Base-by-base conservation (phyloP, 108 stramenopile species). In the Skeletonema menzelii region DNA sequence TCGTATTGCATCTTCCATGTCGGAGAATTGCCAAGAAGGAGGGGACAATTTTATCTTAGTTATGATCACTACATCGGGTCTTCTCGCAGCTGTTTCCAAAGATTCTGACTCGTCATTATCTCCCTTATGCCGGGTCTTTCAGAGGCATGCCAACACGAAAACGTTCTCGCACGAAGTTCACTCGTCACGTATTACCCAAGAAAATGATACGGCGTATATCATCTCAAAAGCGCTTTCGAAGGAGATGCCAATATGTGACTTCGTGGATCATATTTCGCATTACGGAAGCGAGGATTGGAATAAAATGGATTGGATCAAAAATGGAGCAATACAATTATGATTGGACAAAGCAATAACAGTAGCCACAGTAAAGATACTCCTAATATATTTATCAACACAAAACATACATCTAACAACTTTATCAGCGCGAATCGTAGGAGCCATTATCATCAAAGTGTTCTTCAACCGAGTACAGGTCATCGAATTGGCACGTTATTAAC, bases 381-480 rank as follows among this genome's bases (percentile, higher is more conserved):
- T 30, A 32, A 2, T 24, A 30, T 58, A 19, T 30, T 17, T 59
- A 59, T 31, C n/a, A 59, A 30, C 28, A 27, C 28, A 59, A 59
- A 22, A 59, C 24, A 30, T 17, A 59, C 3, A 59, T 34, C n/a
- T 56, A 27, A 42, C 38, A 58, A 35, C n/a, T 4, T 40, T n/a
- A 32, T 27, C 44, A 7, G 31, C 31, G 44, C 14, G 40, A 69
- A 42, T 69, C 56, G 38, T 44, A 24, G 15, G 57, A 59, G 20
- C 72, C 65, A 56, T 57, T 53, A 49, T 80, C 72, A 10, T 67
- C 67, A 47, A 68, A 53, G 67, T 80, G n/a, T 80, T 53, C 70
- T 53, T 80, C 79, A 58, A 73, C 79, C 4, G 72, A 80, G 47
- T 73, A 72, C n/a, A n/a, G n/a, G 24, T 70, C 70, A n/a, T 65